A percentile compares a stretch with the other conserved stretches of the same genome.
Conservation (phyloP, 1,284 basidiomycete genomes). For the Ustilago trichophora region DNA sequence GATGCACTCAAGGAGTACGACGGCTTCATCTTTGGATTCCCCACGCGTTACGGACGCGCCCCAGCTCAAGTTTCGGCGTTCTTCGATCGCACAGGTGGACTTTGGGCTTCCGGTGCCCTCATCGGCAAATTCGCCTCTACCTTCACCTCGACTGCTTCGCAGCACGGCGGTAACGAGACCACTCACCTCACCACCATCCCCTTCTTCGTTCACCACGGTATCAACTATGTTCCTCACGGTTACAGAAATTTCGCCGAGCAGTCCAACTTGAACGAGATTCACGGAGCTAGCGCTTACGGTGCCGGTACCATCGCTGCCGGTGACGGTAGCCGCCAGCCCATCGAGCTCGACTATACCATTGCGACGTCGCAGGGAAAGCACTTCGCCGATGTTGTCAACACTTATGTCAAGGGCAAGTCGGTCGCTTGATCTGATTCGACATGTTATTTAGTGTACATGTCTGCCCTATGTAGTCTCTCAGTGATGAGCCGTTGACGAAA, state of each 20-base stretch:
- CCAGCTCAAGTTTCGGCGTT: slow-evolving; percentile 71
- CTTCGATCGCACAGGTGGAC: slow-evolving; percentile 78
- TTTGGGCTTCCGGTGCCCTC: slow-evolving; percentile 78
- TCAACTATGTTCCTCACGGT: slow-evolving; percentile 50
- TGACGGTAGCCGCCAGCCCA: slow-evolving; percentile 47
- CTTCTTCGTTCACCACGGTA: slow-evolving; percentile 56
- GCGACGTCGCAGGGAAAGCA: slow-evolving; percentile 47
- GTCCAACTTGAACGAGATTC: slow-evolving; percentile 33
- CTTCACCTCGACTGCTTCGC: slow-evolving; percentile 73
- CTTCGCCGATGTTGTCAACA: slow-evolving; percentile 50
- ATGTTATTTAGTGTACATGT: too few relatives aligned
- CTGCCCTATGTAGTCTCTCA: too few relatives aligned
- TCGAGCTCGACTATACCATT: slow-evolving; percentile 34
- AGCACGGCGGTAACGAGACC: slow-evolving; percentile 67
- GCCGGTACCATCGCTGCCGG: slow-evolving; percentile 52
- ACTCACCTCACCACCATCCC: slow-evolving; percentile 57
- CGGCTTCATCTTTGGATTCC: slow-evolving; percentile 73
- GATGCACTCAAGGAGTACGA: slow-evolving; percentile 73
- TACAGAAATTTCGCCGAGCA: slow-evolving; percentile 31
- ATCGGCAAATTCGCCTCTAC: slow-evolving; percentile 80
- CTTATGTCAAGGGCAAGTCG: slow-evolving; percentile 48
- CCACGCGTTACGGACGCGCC: slow-evolving; percentile 67
- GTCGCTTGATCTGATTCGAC: slow-evolving; percentile 1
- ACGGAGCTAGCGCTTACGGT: slow-evolving; percentile 48
- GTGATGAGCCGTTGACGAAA: too few relatives aligned